Evolutionary conservation across 257 asterid species (phyloP).

Genomic region (Petrea volubilis): DNA sequence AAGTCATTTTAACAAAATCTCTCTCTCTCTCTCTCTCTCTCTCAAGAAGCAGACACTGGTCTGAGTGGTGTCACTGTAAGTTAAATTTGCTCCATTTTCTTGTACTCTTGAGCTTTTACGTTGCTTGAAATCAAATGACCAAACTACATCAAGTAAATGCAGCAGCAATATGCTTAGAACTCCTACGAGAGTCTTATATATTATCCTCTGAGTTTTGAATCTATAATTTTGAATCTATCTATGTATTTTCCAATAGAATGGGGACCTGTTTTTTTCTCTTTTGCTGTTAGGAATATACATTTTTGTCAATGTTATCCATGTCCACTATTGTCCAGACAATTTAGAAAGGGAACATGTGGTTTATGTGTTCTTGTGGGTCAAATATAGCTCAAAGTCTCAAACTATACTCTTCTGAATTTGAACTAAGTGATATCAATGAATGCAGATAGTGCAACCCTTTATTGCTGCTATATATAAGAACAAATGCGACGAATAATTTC

Average conservation of each 20-base stretch:
- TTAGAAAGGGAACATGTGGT: not conserved
- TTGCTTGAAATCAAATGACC: not conserved
- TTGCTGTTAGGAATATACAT: not conserved
- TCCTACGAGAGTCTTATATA: no score
- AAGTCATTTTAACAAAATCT: not conserved
- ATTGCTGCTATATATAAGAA: no score
- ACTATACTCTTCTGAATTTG: not conserved
- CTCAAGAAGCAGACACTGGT: slow-evolving; percentile 5
- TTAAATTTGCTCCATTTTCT: not conserved
- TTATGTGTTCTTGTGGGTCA: slow-evolving; percentile 9
- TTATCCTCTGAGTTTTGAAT: no score
- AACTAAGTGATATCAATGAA: not conserved
- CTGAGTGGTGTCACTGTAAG: slow-evolving; percentile 13
- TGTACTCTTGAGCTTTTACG: not conserved
- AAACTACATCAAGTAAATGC: not conserved
- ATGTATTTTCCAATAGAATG: not conserved
- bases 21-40: no score
- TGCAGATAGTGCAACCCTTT: not conserved
- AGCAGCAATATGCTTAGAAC: no score
- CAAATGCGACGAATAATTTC: no score
- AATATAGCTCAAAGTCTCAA: not conserved
- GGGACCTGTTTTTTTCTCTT: not conserved
- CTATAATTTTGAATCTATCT: no score
- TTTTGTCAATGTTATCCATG: not conserved
- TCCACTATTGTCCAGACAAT: no score